phyloP scores from a whole-genome alignment of 345 rosid genomes.

The Corchorus capsularis region DNA sequence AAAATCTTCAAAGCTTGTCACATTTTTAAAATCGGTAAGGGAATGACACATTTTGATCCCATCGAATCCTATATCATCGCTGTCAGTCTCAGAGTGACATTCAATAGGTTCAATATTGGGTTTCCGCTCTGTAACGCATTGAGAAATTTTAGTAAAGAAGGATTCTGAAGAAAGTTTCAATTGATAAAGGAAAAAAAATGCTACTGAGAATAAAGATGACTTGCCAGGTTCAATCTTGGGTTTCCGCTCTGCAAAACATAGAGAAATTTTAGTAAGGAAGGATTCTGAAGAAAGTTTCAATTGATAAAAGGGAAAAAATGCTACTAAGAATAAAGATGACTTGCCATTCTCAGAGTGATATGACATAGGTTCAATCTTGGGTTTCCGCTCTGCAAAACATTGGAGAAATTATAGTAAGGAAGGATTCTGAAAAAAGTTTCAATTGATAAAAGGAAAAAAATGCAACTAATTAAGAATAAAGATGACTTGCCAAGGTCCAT shows the following conservation, averaged over 20 bases:
- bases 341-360: too few relatives aligned
- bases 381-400: too few relatives aligned
- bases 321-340: slow-evolving; percentile 8
- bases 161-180: not conserved
- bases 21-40: slow-evolving; percentile 30
- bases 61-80: not conserved
- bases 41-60: slow-evolving; percentile 34
- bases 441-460: too few relatives aligned
- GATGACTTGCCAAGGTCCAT: slow-evolving; percentile 20
- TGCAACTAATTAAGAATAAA: too few relatives aligned
- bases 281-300: not conserved
- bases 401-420: too few relatives aligned
- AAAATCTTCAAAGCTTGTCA: slow-evolving; percentile 41
- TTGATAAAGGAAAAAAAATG: not conserved
- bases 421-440: too few relatives aligned
- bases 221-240: not conserved
- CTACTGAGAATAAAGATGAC: slow-evolving; percentile 11
- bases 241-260: not conserved
- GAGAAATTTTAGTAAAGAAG: not conserved
- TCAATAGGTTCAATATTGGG: too few relatives aligned
- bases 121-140: too few relatives aligned
- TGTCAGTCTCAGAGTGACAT: too few relatives aligned
- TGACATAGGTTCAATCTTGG: too few relatives aligned
- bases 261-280: not conserved
- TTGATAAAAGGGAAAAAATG: not conserved